These are phyloP conservation scores for Mycena polygramma DNA, from an alignment of 768 basidiomycete genomes.

Conservation along the genomic window DNA sequence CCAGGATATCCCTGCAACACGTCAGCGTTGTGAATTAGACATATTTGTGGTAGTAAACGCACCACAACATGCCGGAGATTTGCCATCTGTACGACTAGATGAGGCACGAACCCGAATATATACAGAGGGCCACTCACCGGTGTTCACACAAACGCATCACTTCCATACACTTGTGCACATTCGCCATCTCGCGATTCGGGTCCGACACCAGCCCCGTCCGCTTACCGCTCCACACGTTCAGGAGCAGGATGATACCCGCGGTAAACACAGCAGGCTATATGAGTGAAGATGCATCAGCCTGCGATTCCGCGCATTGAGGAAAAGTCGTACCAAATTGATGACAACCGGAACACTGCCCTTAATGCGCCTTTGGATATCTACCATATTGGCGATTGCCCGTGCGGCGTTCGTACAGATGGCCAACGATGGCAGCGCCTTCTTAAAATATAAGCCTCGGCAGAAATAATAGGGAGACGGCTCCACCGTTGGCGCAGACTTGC, in stretches of 20 bases:
- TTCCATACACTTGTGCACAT: conserved; percentile 71
- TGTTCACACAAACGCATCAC: conserved; percentile 57
- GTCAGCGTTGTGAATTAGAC: conserved; percentile 34
- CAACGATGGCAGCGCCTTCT: conserved; percentile 65
- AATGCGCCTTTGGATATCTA: conserved; percentile 63
- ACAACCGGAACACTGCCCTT: conserved; percentile 44
- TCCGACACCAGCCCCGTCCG: conserved; percentile 60
- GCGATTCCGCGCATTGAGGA: not conserved
- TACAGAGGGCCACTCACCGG: conserved; percentile 42
- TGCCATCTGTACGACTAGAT: conserved; percentile 49
- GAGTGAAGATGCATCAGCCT: not conserved
- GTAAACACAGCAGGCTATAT: conserved; percentile 50
- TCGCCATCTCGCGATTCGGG: conserved; percentile 64
- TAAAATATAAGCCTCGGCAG: not conserved
- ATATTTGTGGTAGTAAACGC: not conserved
- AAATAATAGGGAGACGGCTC: not conserved
- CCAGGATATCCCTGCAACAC: conserved; percentile 33
- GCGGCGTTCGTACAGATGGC: conserved; percentile 90
- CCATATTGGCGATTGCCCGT: conserved; percentile 77
- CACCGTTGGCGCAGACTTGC: conserved; percentile 54
- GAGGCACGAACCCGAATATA: too few species aligned
- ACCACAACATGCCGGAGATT: conserved; percentile 51
- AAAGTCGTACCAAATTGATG: too few species aligned
- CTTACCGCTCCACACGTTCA: conserved; percentile 75
- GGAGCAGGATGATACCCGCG: conserved; percentile 66